Evolutionary conservation across 768 basidiomycete species (phyloP), one percentile per base, ranked within the genome.

Genomic region (Mycena rebaudengoi): DNA sequence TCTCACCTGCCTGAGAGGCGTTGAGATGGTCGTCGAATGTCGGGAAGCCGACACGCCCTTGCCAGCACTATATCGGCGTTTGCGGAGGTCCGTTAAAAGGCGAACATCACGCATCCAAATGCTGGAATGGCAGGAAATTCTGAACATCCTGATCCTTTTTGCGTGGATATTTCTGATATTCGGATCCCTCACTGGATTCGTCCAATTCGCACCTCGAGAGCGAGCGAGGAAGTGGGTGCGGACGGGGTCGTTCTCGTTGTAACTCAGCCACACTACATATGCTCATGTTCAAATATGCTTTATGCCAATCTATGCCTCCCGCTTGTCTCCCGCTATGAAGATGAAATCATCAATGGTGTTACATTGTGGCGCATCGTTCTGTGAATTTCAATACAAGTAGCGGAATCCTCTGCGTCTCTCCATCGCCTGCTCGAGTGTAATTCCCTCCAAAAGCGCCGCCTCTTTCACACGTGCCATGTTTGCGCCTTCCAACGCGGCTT

Each of bases 361-460:
- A n/a, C n/a, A n/a, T n/a, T n/a, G n/a, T n/a, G n/a, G n/a, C n/a
- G n/a, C n/a, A n/a, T n/a, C n/a, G n/a, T n/a, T 37, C 35, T 37
- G 18, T 18, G 26, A 39, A 32, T 30, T 26, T 71, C 65, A 85
- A 58, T 79, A 76, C 7, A 84, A 69, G 66, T 84, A 85, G 7
- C 82, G 72, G 70, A 84, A 83, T 2, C 80, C 80, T 64, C 67
- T 76, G 50, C 76, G 78, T 57, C 72, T 75, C 39, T 69, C 70
- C 23, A 82, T 32, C 14, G 83, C 83, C 53, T 82, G 79, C 20
- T 80, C 78, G 52, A 80, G 73, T 4, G 79, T 75, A 28, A 85
- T 78, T 1, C 81, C 81, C 60, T 83, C 82, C 49, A 84, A 65
- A 64, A 72, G 74, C 10, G 83, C 83, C 4, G 81, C 82, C 32